These are phyloP conservation scores for Acidiella bohemica DNA, from an alignment of 495 filamentous ascomycete species.

Conservation along the genomic window DNA sequence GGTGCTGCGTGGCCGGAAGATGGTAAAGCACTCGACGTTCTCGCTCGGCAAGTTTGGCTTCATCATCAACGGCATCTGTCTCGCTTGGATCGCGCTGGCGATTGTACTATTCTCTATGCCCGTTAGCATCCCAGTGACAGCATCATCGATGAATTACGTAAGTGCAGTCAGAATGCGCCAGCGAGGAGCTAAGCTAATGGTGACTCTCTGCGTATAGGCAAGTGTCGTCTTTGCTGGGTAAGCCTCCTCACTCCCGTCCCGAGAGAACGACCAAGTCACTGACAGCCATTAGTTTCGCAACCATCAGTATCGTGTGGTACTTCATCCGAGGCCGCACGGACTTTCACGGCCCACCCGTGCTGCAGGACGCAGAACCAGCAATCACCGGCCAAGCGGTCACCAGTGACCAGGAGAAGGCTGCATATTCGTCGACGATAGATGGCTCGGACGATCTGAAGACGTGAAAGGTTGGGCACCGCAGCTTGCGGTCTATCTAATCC, in stretches of 20 bases:
- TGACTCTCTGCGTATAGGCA: too few relatives aligned
- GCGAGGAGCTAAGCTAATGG: too few relatives aligned
- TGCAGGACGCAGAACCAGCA: constrained; percentile 19
- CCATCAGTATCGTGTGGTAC: constrained; percentile 26
- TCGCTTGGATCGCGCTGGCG: constrained; percentile 40
- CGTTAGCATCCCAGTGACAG: constrained; percentile 35
- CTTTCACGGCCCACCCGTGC: constrained; percentile 26
- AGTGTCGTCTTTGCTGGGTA: constrained; percentile 27
- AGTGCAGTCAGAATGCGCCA: too few relatives aligned
- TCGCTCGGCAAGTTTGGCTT: constrained; percentile 41
- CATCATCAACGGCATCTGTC: constrained; percentile 37
- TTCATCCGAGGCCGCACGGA: constrained; percentile 25
- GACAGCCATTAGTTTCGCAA: constrained; percentile 16
- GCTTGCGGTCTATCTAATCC: background rate
- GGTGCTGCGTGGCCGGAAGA: constrained; percentile 36
- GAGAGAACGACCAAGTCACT: background rate
- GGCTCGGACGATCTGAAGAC: background rate
- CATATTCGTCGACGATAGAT: background rate
- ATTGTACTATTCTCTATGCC: constrained; percentile 46
- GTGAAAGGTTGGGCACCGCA: constrained; percentile 1
- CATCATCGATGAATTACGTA: constrained; percentile 28
- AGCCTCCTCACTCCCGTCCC: background rate
- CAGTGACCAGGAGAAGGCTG: constrained; percentile 5
- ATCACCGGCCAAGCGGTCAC: constrained; percentile 1
- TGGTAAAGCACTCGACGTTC: constrained; percentile 35